These are phyloP conservation scores for Trametes villosa DNA, from an alignment of 768 basidiomycete species.

Conservation along the genomic window DNA sequence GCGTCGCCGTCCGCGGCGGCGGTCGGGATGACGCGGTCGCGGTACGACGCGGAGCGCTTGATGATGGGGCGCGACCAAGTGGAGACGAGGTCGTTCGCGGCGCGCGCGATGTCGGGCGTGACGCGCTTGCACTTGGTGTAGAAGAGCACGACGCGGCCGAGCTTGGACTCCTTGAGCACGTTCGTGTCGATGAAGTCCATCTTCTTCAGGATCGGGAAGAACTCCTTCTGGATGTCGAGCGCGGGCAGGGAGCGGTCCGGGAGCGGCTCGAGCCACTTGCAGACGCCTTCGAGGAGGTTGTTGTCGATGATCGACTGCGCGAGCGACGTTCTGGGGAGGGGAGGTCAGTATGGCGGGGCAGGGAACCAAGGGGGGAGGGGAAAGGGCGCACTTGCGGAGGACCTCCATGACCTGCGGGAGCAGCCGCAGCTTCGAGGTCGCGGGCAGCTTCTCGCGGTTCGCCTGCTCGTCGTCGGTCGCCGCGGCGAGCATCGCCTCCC, in stretches of 20 bases:
- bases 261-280: constrained; percentile 92
- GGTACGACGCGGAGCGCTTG: constrained; percentile 83
- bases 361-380: neutral
- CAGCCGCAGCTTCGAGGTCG: constrained; percentile 80
- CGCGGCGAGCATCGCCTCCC: constrained; percentile 85
- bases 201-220: constrained; percentile 81
- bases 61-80: constrained; percentile 91
- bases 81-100: constrained; percentile 83
- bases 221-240: constrained; percentile 92
- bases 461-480: constrained; percentile 83
- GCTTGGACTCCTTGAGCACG: constrained; percentile 87
- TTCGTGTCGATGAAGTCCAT: constrained; percentile 92
- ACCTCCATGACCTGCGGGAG: constrained; percentile 92
- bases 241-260: constrained; percentile 92
- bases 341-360: neutral
- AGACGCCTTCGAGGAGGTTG: constrained; percentile 88
- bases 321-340: constrained; percentile 65
- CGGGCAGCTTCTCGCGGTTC: constrained; percentile 81
- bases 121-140: constrained; percentile 96
- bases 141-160: constrained; percentile 90
- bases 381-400: constrained; percentile 77
- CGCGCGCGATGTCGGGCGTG: constrained; percentile 76
- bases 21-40: constrained; percentile 70
- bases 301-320: constrained; percentile 95
- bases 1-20: constrained; percentile 46